Percentiles rank a stretch among this genome's conserved stretches.
Evolutionary conservation across 2,329 filamentous ascomycete species (phyloP).

Genomic region (Pezizomycotina sp.): DNA sequence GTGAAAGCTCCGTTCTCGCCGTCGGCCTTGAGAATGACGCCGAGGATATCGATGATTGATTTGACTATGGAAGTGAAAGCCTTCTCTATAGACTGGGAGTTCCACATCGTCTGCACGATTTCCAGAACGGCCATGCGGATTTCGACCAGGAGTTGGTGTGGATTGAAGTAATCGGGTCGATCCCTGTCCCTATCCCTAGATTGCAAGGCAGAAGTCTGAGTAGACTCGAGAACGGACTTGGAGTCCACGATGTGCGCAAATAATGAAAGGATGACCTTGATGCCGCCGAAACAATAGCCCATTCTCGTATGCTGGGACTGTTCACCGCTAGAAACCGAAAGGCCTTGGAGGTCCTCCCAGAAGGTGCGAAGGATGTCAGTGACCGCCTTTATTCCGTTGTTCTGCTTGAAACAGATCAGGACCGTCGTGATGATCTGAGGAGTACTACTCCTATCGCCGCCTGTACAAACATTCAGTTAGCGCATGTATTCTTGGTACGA

Average conservation of each 20-base stretch:
- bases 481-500: conserved; percentile 11
- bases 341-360: conserved; percentile 33
- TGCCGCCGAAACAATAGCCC: conserved; percentile 41
- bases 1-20: conserved; percentile 50
- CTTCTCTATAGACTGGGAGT: conserved; percentile 67
- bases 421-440: conserved; percentile 53
- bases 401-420: conserved; percentile 70
- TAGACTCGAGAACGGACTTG: conserved; percentile 65
- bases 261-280: conserved; percentile 72
- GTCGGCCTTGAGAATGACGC: conserved; percentile 60
- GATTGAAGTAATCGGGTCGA: conserved; percentile 44
- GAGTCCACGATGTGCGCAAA: conserved; percentile 60
- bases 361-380: conserved; percentile 58
- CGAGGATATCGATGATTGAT: conserved; percentile 67
- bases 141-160: conserved; percentile 70
- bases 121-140: conserved; percentile 66
- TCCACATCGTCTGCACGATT: conserved; percentile 63
- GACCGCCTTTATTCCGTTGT: conserved; percentile 56
- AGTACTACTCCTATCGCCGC: conserved; percentile 34
- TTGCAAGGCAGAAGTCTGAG: conserved; percentile 40
- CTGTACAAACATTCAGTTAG: conserved; percentile 29
- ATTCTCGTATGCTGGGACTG: conserved; percentile 29
- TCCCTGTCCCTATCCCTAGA: conserved; percentile 36
- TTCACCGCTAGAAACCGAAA: conserved; percentile 27
- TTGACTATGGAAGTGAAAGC: conserved; percentile 60